Conservation (phyloP, 2,329 filamentous ascomycete genomes). For the Fusarium udum region DNA sequence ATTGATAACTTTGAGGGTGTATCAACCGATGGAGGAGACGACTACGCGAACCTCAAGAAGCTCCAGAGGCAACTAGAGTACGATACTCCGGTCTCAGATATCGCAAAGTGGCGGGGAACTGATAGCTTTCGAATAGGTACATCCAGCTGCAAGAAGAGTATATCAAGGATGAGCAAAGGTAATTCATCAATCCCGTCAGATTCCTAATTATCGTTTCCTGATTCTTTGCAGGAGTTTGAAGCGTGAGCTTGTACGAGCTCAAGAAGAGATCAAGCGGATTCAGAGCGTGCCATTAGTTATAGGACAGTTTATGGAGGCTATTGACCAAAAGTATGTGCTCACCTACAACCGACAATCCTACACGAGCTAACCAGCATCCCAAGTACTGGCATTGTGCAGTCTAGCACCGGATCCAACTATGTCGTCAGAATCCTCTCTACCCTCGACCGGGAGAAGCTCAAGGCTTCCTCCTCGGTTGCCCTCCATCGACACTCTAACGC, state of each 20-base stretch:
- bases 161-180: constrained; percentile 99
- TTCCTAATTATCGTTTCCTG: constrained; percentile 3
- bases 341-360: background rate
- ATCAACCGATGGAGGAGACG: constrained; percentile 82
- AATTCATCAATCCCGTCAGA: constrained; percentile 30
- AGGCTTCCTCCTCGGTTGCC: constrained; percentile 96
- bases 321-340: constrained; percentile 88
- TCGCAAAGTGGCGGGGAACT: constrained; percentile 12
- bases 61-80: constrained; percentile 96
- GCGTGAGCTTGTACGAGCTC: constrained; percentile 93
- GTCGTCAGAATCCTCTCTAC: constrained; percentile 98
- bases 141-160: constrained; percentile 99
- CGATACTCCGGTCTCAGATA: constrained; percentile 40
- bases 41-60: constrained; percentile 96
- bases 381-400: constrained; percentile 99
- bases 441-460: constrained; percentile 96
- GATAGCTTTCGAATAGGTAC: constrained; percentile 65
- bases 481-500: constrained; percentile 98
- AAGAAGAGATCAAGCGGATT: constrained; percentile 99
- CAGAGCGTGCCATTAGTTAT: constrained; percentile 98
- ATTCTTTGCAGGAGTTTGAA: constrained; percentile 79
- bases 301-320: constrained; percentile 99
- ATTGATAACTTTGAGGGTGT: constrained; percentile 90
- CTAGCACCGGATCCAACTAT: constrained; percentile 97
- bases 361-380: constrained; percentile 5